Conservation (phyloP, 805 yeast species). For the Candida railenensis region DNA sequence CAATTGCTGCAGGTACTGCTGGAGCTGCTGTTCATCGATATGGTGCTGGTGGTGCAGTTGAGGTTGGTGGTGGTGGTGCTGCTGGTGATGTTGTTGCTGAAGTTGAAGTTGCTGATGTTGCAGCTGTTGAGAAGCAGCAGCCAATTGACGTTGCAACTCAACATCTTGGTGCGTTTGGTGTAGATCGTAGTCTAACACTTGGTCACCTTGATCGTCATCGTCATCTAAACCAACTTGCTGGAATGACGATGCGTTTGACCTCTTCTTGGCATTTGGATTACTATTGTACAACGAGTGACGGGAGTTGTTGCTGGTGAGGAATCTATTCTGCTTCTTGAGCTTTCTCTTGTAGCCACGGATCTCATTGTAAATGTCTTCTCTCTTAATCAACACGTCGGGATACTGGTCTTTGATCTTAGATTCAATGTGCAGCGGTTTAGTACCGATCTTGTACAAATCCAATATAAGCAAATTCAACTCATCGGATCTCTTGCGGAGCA, state of each 20-base stretch:
- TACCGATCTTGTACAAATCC: slow-evolving; percentile 53
- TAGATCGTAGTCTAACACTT: slow-evolving; percentile 14
- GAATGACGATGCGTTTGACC: slow-evolving; percentile 24
- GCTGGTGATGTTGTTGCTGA: slow-evolving; percentile 20
- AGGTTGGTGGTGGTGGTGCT: slow-evolving; percentile 12
- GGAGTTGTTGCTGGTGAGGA: slow-evolving; percentile 13
- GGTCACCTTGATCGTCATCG: slow-evolving; percentile 17
- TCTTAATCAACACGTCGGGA: slow-evolving; percentile 53
- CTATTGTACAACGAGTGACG: slow-evolving; percentile 13
- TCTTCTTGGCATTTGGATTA: slow-evolving; percentile 16
- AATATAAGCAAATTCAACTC: slow-evolving; percentile 51
- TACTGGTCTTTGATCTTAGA: slow-evolving; percentile 49
- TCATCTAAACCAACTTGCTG: slow-evolving; percentile 20
- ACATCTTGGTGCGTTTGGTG: slow-evolving; percentile 20
- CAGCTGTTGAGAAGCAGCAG: slow-evolving; percentile 20
- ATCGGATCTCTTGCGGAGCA: slow-evolving; percentile 53
- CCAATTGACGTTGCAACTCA: slow-evolving; percentile 23
- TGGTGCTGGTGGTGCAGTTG: slow-evolving; percentile 23
- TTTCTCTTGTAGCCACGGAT: slow-evolving; percentile 56
- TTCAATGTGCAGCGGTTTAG: slow-evolving; percentile 55
- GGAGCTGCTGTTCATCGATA: slow-evolving; percentile 20
- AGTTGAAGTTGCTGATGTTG: slow-evolving; percentile 15
- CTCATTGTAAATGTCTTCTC: slow-evolving; percentile 59
- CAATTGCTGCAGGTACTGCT: slow-evolving; percentile 28
- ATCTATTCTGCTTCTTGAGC: slow-evolving; percentile 40